Evolutionary conservation across 352 stramenopile genomes (phyloP).

Genomic region (Phytopythium vexans): DNA sequence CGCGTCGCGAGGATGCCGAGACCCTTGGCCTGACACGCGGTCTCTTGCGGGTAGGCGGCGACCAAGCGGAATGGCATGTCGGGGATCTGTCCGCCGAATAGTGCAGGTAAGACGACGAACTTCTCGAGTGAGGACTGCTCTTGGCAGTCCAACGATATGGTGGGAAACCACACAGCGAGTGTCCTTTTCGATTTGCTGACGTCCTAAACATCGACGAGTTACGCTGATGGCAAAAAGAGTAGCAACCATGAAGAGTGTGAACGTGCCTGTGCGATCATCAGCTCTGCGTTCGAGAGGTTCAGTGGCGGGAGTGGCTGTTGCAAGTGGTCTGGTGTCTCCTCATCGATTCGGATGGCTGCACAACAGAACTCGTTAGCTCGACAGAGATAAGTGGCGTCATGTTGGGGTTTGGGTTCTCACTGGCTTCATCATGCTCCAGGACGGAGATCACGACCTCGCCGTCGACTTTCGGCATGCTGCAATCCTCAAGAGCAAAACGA

Average conservation of each 20-base stretch:
- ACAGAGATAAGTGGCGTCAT: neutral
- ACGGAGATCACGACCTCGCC: conserved; percentile 62
- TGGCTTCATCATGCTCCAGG: conserved; percentile 43
- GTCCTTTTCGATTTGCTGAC: conserved; percentile 32
- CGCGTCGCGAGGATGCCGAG: conserved; percentile 53
- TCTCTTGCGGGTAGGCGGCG: conserved; percentile 62
- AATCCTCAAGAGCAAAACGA: too few species aligned
- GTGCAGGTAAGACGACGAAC: conserved; percentile 47
- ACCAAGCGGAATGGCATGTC: conserved; percentile 51
- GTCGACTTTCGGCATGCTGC: conserved; percentile 59
- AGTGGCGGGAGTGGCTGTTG: conserved; percentile 16
- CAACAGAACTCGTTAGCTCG: neutral
- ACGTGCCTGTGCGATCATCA: conserved; percentile 27
- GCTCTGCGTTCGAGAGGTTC: conserved; percentile 46
- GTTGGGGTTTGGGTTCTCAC: conserved; percentile 10
- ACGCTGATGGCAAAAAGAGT: neutral
- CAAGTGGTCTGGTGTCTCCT: conserved; percentile 27
- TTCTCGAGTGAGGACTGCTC: conserved; percentile 8
- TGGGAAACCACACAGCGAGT: conserved; percentile 43
- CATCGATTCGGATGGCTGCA: conserved; percentile 16
- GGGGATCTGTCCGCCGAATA: conserved; percentile 52
- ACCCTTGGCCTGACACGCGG: conserved; percentile 61
- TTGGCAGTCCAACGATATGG: conserved; percentile 2
- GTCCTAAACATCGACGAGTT: conserved; percentile 24
- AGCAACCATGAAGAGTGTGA: neutral